Conservation (phyloP, 495 filamentous ascomycete genomes). For the Penicillium roqueforti region DNA sequence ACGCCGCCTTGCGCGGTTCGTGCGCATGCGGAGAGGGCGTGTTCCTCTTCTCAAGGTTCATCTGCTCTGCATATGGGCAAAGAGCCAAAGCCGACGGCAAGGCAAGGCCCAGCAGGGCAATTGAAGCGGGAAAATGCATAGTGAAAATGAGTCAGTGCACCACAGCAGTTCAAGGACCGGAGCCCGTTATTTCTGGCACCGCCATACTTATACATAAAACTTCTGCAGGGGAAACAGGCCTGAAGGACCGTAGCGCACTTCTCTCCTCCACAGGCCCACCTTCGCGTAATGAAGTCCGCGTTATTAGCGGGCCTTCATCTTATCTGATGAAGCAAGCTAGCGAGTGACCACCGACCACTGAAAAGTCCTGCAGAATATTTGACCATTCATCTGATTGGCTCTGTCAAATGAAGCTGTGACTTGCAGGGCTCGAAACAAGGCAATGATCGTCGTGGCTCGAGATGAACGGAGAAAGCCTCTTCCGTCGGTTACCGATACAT, state of each 20-base stretch:
- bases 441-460: slow-evolving; percentile 1
- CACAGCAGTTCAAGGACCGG: not conserved
- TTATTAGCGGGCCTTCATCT: slow-evolving; percentile 5
- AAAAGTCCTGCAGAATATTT: not conserved
- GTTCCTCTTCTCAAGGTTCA: slow-evolving; percentile 4
- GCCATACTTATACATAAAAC: not conserved
- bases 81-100: slow-evolving; percentile 1
- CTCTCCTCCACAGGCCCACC: slow-evolving; percentile 1
- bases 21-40: not conserved
- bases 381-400: not conserved
- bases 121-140: not conserved
- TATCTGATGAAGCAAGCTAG: slow-evolving; percentile 5
- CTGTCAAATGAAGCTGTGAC: not conserved
- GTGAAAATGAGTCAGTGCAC: not conserved
- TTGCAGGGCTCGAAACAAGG: not conserved
- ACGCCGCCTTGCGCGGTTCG: not conserved
- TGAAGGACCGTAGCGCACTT: not conserved
- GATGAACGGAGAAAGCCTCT: not conserved
- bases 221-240: not conserved
- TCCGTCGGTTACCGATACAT: not conserved
- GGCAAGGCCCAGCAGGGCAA: slow-evolving; percentile 2
- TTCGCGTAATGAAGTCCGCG: slow-evolving; percentile 1
- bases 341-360: not conserved
- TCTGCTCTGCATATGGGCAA: slow-evolving; percentile 8
- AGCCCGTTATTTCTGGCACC: not conserved